Base-by-base conservation (phyloP, 176 grass and related monocot species). In the Eragrostis nindensis region DNA sequence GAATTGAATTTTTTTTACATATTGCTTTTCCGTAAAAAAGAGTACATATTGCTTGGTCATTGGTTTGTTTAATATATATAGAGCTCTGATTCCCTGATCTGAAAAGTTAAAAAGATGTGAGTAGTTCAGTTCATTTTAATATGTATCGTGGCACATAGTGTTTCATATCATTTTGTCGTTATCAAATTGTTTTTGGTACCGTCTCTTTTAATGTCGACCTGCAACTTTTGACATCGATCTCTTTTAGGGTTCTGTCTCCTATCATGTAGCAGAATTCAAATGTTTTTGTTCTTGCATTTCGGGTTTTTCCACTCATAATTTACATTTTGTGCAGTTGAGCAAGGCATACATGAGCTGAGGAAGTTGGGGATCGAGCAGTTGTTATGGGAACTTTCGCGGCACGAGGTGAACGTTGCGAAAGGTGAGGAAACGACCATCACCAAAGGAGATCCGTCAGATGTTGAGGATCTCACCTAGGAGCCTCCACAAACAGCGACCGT, bases 321-420 rank as follows among this genome's bases (percentile, higher is more conserved):
- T 25, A 49, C 67, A 48, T 72, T 70, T 78, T 72, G 56, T 41
- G 22, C 79, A 99, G 90, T 91, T 2, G 90, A 93, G 52, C 83
- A 86, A 78, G 96, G 90, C n/a, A 15, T 95, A 63, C 83, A 87
- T 77, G 96, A 99, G 52, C 78, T 99, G 71, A 80, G 86, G 67
- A 93, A 93, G 57, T 62, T 95, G 57, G 81, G 96, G 49, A 90
- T 99, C 43, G 96, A 95, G 71, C 88, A 91, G 15, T 82, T 89
- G 30, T 26, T 98, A 18, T 95, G 96, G 96, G 96, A 93, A 74
- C 76, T 90, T 57, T 95, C 86, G 40, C 86, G 88, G 40, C 86
- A 68, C 1, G 93, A 90, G 76, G 62, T 70, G 43, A 79, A 90
- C 29, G 9, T 42, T 55, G 11, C 40, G 0, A 83, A 76, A 75